A percentile compares a stretch with the other conserved stretches of the same genome.
phyloP scores from a whole-genome alignment of 1,139 yeast species.

The Nakaseomyces bracarensis region DNA sequence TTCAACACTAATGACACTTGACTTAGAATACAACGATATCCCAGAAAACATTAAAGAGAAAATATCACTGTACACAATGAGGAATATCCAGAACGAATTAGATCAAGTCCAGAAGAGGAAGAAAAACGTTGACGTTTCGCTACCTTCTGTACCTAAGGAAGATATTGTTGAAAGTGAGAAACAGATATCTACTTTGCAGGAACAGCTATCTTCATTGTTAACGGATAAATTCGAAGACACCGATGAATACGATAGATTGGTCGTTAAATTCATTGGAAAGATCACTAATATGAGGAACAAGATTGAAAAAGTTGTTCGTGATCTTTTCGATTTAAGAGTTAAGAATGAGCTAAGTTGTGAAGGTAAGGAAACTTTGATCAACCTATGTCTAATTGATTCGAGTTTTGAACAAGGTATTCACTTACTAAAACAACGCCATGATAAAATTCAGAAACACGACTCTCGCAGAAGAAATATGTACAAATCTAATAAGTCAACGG shows the following conservation, averaged over 20 bases:
- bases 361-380: slow-evolving; percentile 64
- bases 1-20: slow-evolving; percentile 49
- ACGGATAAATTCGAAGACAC: slow-evolving; percentile 25
- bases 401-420: slow-evolving; percentile 59
- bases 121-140: background rate
- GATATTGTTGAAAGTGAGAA: slow-evolving; percentile 9
- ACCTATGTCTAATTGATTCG: slow-evolving; percentile 61
- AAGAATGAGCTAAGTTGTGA: slow-evolving; percentile 48
- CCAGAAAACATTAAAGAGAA: slow-evolving; percentile 46
- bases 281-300: slow-evolving; percentile 40
- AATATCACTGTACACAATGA: slow-evolving; percentile 59
- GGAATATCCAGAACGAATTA: slow-evolving; percentile 51
- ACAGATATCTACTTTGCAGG: slow-evolving; percentile 29
- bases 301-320: slow-evolving; percentile 47
- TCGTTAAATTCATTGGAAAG: slow-evolving; percentile 37
- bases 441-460: slow-evolving; percentile 6
- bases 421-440: slow-evolving; percentile 38
- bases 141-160: slow-evolving; percentile 7
- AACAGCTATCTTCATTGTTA: slow-evolving; percentile 30
- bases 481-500: background rate
- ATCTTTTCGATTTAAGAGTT: slow-evolving; percentile 48
- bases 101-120: slow-evolving; percentile 12
- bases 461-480: background rate
- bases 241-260: slow-evolving; percentile 25
- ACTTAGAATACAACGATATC: slow-evolving; percentile 50